These are phyloP conservation scores for Dothiorella sarmentorum DNA, from an alignment of 2,329 filamentous ascomycete genomes.

Conservation along the genomic window DNA sequence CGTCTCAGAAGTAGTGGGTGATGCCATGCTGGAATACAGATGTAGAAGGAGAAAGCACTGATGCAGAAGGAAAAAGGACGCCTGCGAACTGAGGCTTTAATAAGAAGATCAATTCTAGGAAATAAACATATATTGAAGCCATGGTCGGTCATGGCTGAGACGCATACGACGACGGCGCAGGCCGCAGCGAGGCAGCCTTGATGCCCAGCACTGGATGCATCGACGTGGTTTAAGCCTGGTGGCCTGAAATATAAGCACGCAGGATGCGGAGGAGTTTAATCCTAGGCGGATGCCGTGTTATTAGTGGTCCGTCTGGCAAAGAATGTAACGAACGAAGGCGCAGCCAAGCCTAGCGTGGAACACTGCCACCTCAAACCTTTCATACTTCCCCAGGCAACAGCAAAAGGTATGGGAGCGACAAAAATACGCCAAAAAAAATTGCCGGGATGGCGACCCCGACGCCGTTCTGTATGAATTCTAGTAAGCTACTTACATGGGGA, in stretches of 20 bases:
- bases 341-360: background rate
- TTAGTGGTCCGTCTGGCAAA: background rate
- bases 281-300: background rate
- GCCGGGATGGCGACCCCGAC: no score
- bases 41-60: background rate
- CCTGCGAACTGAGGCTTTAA: background rate
- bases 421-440: no score
- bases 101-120: no score
- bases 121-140: background rate
- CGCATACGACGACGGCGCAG: background rate
- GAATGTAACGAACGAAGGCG: background rate
- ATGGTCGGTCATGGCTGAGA: background rate
- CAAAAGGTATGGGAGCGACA: no score
- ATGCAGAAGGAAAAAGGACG: background rate
- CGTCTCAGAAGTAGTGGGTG: slow-evolving; percentile 15
- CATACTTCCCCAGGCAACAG: no score
- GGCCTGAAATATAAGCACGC: background rate
- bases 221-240: no score
- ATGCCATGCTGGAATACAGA: background rate
- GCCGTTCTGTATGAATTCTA: no score
- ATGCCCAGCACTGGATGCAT: background rate
- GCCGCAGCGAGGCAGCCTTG: background rate
- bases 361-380: background rate
- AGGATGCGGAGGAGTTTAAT: background rate
- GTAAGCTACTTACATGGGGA: no score